These are phyloP conservation scores for Myxozyma geophila DNA, from an alignment of 805 yeast species.

Conservation along the genomic window DNA sequence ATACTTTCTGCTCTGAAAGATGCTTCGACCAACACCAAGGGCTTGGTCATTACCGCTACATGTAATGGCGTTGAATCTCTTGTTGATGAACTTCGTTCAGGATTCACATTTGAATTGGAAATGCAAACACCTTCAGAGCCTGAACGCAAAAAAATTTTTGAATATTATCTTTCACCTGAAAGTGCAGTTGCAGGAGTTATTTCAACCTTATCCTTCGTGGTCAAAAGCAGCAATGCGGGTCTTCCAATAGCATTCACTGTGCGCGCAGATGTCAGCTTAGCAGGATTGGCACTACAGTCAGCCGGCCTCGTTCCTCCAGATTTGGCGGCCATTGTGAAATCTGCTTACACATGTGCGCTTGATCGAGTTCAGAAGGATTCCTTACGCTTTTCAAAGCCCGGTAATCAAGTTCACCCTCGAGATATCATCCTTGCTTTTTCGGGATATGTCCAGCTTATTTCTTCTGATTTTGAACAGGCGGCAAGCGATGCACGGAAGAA, in stretches of 20 bases:
- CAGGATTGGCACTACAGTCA: constrained; percentile 74
- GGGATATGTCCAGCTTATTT: constrained; percentile 58
- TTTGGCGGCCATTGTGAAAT: constrained; percentile 67
- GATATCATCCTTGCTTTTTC: constrained; percentile 55
- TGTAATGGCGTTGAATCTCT: constrained; percentile 69
- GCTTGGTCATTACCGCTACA: constrained; percentile 66
- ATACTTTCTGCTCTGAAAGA: constrained; percentile 62
- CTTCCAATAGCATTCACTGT: constrained; percentile 40
- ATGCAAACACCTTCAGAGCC: constrained; percentile 77
- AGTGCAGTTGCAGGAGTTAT: background rate
- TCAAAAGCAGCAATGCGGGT: background rate
- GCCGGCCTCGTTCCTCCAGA: constrained; percentile 93
- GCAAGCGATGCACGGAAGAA: constrained; percentile 82
- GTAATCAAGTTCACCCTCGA: constrained; percentile 31
- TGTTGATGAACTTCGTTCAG: constrained; percentile 66
- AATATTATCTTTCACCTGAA: constrained; percentile 48
- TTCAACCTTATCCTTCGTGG: background rate
- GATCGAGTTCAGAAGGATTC: constrained; percentile 50
- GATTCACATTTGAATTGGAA: constrained; percentile 75
- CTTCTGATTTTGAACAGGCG: constrained; percentile 68
- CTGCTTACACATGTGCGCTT: constrained; percentile 63
- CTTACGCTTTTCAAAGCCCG: constrained; percentile 18
- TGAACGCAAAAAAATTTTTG: constrained; percentile 71
- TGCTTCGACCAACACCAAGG: constrained; percentile 49
- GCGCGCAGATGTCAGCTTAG: constrained; percentile 58